A percentile compares a stretch with the other conserved stretches of the same genome.
These are phyloP conservation scores for Colletotrichum salicis DNA, from an alignment of 2,329 filamentous ascomycete species.

Conservation along the genomic window DNA sequence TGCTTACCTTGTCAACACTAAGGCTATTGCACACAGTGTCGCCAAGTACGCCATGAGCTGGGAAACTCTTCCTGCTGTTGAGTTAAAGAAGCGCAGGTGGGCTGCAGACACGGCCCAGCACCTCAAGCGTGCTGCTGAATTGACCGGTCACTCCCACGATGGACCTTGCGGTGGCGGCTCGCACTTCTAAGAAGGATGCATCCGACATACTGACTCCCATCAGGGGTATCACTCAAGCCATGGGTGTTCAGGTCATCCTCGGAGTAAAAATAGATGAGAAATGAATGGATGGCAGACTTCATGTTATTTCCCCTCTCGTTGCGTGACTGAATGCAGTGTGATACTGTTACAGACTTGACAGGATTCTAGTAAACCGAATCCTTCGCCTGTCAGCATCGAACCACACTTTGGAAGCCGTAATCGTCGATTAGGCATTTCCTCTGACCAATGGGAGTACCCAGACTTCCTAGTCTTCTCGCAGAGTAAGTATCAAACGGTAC, in stretches of 20 bases:
- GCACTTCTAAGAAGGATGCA: background rate
- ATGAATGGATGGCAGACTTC: background rate
- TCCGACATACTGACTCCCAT: background rate
- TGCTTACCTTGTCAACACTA: constrained; percentile 57
- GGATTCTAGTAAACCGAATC: background rate
- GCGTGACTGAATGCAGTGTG: background rate
- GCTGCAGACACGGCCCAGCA: constrained; percentile 43
- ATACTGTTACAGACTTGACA: background rate
- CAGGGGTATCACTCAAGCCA: background rate
- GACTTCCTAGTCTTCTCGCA: background rate
- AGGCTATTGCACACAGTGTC: constrained; percentile 54
- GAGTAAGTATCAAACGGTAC: background rate
- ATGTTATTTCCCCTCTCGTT: background rate
- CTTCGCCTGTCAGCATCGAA: background rate
- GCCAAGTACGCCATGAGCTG: constrained; percentile 54
- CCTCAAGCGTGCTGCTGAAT: constrained; percentile 40
- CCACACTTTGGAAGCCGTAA: background rate
- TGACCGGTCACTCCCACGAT: constrained; percentile 41
- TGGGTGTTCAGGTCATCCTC: no score
- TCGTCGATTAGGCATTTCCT: background rate
- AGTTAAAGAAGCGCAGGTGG: constrained; percentile 43
- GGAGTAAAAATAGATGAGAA: background rate
- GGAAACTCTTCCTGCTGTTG: constrained; percentile 45
- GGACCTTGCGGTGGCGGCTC: constrained; percentile 44
- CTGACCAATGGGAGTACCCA: background rate